A percentile compares a stretch with the other conserved stretches of the same genome.
These are phyloP conservation scores for Geotrichum carabidarum DNA, from an alignment of 1,139 yeast species.

Conservation along the genomic window DNA sequence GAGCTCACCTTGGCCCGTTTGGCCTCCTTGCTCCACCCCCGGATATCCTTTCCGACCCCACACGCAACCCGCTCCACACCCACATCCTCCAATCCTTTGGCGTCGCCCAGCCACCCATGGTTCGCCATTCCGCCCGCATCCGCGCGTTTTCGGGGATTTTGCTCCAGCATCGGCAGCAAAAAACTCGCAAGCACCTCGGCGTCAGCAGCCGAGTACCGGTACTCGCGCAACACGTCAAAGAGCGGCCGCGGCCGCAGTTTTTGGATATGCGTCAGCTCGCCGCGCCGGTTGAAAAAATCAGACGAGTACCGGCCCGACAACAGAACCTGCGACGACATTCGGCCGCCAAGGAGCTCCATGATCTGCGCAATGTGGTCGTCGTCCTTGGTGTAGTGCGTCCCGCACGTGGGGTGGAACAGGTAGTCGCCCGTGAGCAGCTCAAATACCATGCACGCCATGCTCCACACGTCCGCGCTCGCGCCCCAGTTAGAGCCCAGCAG, in stretches of 20 bases:
- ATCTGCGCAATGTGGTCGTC: slow-evolving; percentile 87
- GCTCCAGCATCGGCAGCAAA: slow-evolving; percentile 63
- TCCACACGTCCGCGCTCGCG: slow-evolving; percentile 79
- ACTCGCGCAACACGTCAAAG: slow-evolving; percentile 60
- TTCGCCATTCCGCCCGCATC: slow-evolving; percentile 79
- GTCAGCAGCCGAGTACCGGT: slow-evolving; percentile 53
- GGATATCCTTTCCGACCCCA: slow-evolving; percentile 63
- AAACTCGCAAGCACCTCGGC: slow-evolving; percentile 58
- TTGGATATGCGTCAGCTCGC: slow-evolving; percentile 53
- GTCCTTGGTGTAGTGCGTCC: slow-evolving; percentile 58
- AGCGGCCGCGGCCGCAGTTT: slow-evolving; percentile 67
- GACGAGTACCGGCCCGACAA: slow-evolving; percentile 50
- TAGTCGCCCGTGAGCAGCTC: slow-evolving; percentile 83
- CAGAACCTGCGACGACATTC: slow-evolving; percentile 51
- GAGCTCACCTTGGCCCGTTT: slow-evolving; percentile 17
- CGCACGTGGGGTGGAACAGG: slow-evolving; percentile 73
- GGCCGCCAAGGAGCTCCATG: slow-evolving; percentile 68
- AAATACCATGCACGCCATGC: slow-evolving; percentile 73
- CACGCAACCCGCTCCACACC: slow-evolving; percentile 47
- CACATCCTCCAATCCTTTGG: slow-evolving; percentile 54
- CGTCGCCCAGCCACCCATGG: slow-evolving; percentile 71
- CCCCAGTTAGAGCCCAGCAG: slow-evolving; percentile 72
- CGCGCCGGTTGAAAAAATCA: slow-evolving; percentile 53
- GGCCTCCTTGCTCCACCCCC: slow-evolving; percentile 59
- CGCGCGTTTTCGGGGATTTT: slow-evolving; percentile 65